A percentile compares a stretch with the other conserved stretches of the same genome.
phyloP scores from a whole-genome alignment of 495 filamentous ascomycete species.

The Penicillium fimorum region DNA sequence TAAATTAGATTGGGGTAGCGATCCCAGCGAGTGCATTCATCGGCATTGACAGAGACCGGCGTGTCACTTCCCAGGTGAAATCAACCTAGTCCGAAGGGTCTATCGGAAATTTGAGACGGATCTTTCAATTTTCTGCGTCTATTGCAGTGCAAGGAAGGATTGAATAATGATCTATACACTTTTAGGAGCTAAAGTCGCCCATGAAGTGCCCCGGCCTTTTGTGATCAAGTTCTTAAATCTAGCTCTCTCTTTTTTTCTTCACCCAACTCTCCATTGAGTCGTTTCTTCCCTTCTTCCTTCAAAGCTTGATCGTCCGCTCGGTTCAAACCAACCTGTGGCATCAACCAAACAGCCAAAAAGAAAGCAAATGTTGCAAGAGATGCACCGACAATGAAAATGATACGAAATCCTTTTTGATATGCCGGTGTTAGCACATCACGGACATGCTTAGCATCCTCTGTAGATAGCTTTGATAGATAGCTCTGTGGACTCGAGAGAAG shows the following conservation, averaged over 20 bases:
- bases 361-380: slow-evolving; percentile 47
- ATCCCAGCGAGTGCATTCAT: too few species aligned
- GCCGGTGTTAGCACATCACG: slow-evolving; percentile 43
- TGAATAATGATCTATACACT: background rate
- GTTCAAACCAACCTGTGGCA: slow-evolving; percentile 47
- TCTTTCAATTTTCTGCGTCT: too few species aligned
- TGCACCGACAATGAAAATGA: slow-evolving; percentile 51
- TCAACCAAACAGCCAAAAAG: slow-evolving; percentile 41
- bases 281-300: slow-evolving; percentile 44
- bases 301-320: slow-evolving; percentile 46
- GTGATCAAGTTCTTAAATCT: background rate
- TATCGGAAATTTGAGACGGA: too few species aligned
- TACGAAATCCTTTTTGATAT: slow-evolving; percentile 49
- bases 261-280: slow-evolving; percentile 20
- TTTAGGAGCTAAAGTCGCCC: background rate
- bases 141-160: background rate
- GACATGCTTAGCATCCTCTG: slow-evolving; percentile 34
- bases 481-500: slow-evolving; percentile 34
- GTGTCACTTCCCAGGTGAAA: too few species aligned
- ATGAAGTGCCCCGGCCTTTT: background rate
- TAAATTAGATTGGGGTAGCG: too few species aligned
- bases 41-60: too few species aligned
- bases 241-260: slow-evolving; percentile 14
- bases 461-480: slow-evolving; percentile 30
- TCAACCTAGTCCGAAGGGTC: too few species aligned